Evolutionary conservation across 371 early-diverging fungal genomes (phyloP), one percentile per base, ranked within the genome.

Genomic region (Batrachochytrium dendrobatidis): DNA sequence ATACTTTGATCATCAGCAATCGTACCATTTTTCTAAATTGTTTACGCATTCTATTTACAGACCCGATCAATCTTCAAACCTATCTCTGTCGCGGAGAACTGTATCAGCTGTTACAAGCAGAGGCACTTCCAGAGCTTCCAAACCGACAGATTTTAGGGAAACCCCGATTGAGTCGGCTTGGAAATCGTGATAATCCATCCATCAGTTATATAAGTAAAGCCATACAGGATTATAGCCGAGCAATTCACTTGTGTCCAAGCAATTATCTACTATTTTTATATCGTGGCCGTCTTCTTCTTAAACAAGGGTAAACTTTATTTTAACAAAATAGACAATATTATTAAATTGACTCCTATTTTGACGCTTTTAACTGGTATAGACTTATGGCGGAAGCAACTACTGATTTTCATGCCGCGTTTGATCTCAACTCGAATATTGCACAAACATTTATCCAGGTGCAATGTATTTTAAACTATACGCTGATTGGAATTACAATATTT

Each of bases 391-490:
- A 73, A 45, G 72, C 81, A 24, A 80, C 74, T 1, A 60, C 65
- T 51, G 78, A 80, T 34, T 80, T 80, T 56, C 77, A 76, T 39
- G 64, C 78, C 1, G 81, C 81, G 0, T 80, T 80, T 64, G 78
- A 77, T 35, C 64, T 80, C 34, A 80, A 78, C 58, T 62, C 81
- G 4, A 64, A 66, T 17, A 80, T 80, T 24, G 81, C 81, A 6
- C 78, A 80, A 49, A 80, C 81, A 1, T 73, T 76, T 48, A 55
- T 75, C 4, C 80, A 79, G 64, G 76, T 77, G 54, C n/a, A 30
- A 31, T 20, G 39, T 15, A n/a, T n/a, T n/a, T n/a, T n/a, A n/a
- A n/a, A n/a, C n/a, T n/a, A n/a, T n/a, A n/a, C 12, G 46, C 26
- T 20, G 12, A 39, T 15, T n/a, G 39, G 39, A n/a, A 12, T n/a